Evolutionary conservation across 768 basidiomycete species (phyloP), one percentile per base, ranked within the genome.

Genomic region (Lanmaoa rubissima): DNA sequence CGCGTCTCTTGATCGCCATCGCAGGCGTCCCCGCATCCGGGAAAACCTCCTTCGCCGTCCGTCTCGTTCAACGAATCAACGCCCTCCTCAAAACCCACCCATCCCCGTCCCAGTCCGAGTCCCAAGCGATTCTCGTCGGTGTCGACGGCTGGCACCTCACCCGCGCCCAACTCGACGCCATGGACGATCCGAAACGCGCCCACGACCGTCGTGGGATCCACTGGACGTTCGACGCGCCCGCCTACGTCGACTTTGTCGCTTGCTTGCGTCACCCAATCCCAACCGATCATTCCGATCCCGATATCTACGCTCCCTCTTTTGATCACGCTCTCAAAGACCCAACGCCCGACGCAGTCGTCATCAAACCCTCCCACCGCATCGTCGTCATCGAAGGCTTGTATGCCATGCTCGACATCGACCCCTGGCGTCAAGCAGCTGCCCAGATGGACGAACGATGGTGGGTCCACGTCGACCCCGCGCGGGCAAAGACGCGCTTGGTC

Each of bases 71-170:
- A 19, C 71, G 75, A 34, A 66, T 82, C 58, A 91, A 92, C 64
- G 53, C 65, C 0, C 63, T 81, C 24, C 73, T 80, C 24, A 42
- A 51, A 36, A 16, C 61, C 24, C 35, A 51, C 42, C 10, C 39
- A n/a, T 17, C 46, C 36, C 3, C 39, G 11, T 10, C 40, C 4
- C n/a, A 42, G 12, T 14, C 44, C 17, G 26, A 16, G 55, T 39
- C 60, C 14, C 47, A 28, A 9, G 90, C 86, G 5, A 77, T 89
- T 34, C 80, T 92, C 42, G 82, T 97, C 11, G 84, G 89, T 8
- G 76, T 94, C 39, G 95, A 98, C 67, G 95, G 96, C 12, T 98
- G 94, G 93, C 95, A 98, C 69, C 78, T 89, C 57, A 82, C 90
- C 17, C 83, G 92, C 24, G 81, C 83, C 5, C 84, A 90, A 60